Base-by-base conservation (phyloP, 345 rosid genomes). In the Brassica juncea region DNA sequence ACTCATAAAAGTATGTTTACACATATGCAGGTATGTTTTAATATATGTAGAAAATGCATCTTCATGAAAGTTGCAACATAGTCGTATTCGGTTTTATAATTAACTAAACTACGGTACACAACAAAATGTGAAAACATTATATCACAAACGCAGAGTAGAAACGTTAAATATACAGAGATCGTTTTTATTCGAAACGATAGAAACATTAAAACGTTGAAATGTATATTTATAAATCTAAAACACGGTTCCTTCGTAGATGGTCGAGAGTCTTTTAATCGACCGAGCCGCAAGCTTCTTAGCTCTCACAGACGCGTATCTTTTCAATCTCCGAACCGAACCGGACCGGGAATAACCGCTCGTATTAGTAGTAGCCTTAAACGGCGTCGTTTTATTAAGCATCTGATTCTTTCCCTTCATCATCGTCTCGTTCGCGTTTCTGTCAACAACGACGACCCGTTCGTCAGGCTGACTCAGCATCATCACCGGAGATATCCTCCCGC, bases 231-330 rank as follows among this genome's bases (percentile, higher is more conserved):
- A 62, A 31, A n/a, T 70, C 74, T 84, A 84, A 66, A 80, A 59
- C 23, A 81, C 90, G 7, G 85, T 69, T 4, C 95, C 92, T 82
- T 94, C 99, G 6, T 91, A 79, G 34, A 94, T 91, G 15, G 97
- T 91, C 63, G 87, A 83, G 42, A 94, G 78, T 47, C 87, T 79
- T 70, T 86, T 80, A 63, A 92, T 92, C 5, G 99, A 92, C 0
- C 94, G 89, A 73, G 86, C 97, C 54, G 92, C 97, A 68, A 85
- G 30, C 66, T 86, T 92, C 70, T 86, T 92, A 2, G 94, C 86
- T 70, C 93, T 78, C 69, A 83, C 84, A 2, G 99, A 91, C 4
- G 93, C 74, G 47, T 77, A 82, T 72, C 84, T 88, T 31, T 80
- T 89, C 42, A 86, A 6, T 75, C 37, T 89, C 85, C 84, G 58